phyloP scores from a whole-genome alignment of 257 asterid species.

The Scutellaria galericulata region DNA sequence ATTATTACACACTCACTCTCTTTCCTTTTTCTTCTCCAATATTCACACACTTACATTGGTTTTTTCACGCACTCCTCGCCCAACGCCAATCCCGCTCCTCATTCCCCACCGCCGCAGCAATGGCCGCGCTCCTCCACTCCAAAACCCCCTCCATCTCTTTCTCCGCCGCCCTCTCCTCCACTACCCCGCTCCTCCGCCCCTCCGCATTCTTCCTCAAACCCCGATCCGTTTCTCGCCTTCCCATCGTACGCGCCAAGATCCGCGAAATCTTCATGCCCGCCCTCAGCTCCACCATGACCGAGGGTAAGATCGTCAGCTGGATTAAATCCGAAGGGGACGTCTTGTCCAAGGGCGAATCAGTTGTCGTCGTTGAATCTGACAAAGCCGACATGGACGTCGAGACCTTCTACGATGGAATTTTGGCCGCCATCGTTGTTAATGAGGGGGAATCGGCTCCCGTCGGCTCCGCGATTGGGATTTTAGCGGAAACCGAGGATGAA shows the following conservation, averaged over 20 bases:
- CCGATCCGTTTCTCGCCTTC: constrained; percentile 40
- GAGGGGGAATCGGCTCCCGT: constrained; percentile 78
- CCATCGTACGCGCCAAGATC: constrained; percentile 61
- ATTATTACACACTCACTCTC: not conserved
- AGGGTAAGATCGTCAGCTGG: constrained; percentile 90
- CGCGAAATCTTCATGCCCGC: constrained; percentile 98
- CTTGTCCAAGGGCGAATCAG: constrained; percentile 78
- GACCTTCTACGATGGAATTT: constrained; percentile 74
- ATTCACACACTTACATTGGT: constrained; percentile 23
- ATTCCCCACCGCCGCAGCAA: constrained; percentile 17
- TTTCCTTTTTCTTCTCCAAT: not conserved
- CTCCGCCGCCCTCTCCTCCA: constrained; percentile 62
- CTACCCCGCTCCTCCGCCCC: constrained; percentile 55
- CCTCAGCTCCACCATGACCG: constrained; percentile 92
- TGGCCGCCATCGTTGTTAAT: constrained; percentile 78
- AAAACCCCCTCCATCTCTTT: constrained; percentile 48
- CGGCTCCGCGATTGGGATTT: constrained; percentile 72
- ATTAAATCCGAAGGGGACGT: constrained; percentile 81
- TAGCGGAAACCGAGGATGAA: constrained; percentile 76
- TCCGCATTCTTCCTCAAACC: constrained; percentile 44
- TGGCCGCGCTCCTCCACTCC: constrained; percentile 41
- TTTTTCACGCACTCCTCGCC: not conserved
- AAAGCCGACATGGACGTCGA: constrained; percentile 96
- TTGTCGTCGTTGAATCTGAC: constrained; percentile 86
- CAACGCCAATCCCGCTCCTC: not conserved